phyloP scores from a whole-genome alignment of 345 rosid genomes.

The Linum usitatissimum region DNA sequence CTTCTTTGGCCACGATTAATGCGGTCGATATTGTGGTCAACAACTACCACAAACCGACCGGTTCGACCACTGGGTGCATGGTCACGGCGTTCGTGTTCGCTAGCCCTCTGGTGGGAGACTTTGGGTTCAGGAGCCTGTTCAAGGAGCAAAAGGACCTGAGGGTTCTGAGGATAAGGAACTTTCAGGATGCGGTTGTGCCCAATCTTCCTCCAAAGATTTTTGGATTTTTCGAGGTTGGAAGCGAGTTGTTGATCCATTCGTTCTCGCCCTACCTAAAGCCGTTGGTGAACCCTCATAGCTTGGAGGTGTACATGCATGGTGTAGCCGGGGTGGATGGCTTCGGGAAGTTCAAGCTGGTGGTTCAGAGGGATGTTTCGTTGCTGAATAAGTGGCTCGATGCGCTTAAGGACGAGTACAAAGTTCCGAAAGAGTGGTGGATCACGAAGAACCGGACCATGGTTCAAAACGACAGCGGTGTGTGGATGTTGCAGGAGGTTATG shows the following conservation, averaged over 20 bases:
- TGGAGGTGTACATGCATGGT: conserved; percentile 15
- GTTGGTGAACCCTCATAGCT: not conserved
- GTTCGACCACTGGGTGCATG: not conserved
- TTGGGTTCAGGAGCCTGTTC: conserved; percentile 3
- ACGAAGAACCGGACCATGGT: not conserved
- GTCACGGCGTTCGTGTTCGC: conserved; percentile 16
- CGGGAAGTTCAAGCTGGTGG: not conserved
- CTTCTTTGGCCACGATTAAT: conserved; percentile 18
- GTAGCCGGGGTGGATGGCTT: conserved; percentile 11
- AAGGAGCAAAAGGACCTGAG: conserved; percentile 3
- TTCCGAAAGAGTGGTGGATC: not conserved
- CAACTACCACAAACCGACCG: conserved; percentile 15
- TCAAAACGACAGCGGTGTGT: not conserved
- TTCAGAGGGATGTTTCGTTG: not conserved
- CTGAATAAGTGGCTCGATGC: not conserved
- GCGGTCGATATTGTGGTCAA: conserved; percentile 16
- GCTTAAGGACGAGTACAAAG: not conserved
- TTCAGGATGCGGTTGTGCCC: conserved; percentile 6
- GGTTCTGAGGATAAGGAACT: conserved; percentile 11
- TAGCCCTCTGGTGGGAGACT: conserved; percentile 13
- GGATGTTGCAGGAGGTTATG: not conserved
- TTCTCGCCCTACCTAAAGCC: conserved; percentile 6
- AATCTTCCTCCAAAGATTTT: not conserved
- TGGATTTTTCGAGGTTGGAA: conserved; percentile 10
- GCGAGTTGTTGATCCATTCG: conserved; percentile 9